phyloP scores from a whole-genome alignment of 805 yeast species.

The Komagataella pastoris region DNA sequence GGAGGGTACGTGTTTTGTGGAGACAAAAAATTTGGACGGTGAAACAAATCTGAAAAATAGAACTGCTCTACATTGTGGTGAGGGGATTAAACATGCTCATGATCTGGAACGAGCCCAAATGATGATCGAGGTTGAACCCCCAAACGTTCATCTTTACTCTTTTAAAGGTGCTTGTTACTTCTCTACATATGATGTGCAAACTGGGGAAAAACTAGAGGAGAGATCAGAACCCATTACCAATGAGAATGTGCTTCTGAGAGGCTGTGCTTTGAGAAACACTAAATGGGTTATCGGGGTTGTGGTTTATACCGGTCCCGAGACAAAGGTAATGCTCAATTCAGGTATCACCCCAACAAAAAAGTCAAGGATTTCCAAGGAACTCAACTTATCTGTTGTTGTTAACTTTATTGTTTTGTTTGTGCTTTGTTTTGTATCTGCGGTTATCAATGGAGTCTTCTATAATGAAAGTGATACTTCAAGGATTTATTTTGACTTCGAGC shows the following conservation, averaged over 20 bases:
- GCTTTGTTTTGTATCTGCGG: constrained; percentile 55
- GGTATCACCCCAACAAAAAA: constrained; percentile 69
- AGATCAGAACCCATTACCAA: constrained; percentile 44
- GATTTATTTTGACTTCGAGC: constrained; percentile 44
- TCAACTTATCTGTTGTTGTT: constrained; percentile 51
- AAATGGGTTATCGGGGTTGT: constrained; percentile 67
- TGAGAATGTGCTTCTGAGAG: constrained; percentile 57
- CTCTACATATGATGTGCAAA: constrained; percentile 17
- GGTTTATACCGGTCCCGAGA: constrained; percentile 63
- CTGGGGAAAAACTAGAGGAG: constrained; percentile 14
- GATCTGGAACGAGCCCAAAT: constrained; percentile 48
- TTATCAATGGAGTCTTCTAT: constrained; percentile 57
- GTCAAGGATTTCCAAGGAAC: constrained; percentile 49
- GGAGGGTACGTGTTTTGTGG: constrained; percentile 57
- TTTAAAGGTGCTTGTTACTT: constrained; percentile 56
- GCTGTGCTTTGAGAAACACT: constrained; percentile 61
- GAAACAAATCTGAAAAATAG: constrained; percentile 63
- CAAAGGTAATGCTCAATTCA: constrained; percentile 67
- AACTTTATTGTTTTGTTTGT: constrained; percentile 51
- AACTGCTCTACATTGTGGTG: constrained; percentile 38
- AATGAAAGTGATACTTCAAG: constrained; percentile 29
- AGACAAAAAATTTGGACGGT: constrained; percentile 60
- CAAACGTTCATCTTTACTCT: constrained; percentile 49
- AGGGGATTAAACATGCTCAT: constrained; percentile 33
- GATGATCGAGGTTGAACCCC: constrained; percentile 59